Evolutionary conservation across 1,284 basidiomycete species (phyloP), one percentile per base, ranked within the genome.

Genomic region (Trametes polyzona): DNA sequence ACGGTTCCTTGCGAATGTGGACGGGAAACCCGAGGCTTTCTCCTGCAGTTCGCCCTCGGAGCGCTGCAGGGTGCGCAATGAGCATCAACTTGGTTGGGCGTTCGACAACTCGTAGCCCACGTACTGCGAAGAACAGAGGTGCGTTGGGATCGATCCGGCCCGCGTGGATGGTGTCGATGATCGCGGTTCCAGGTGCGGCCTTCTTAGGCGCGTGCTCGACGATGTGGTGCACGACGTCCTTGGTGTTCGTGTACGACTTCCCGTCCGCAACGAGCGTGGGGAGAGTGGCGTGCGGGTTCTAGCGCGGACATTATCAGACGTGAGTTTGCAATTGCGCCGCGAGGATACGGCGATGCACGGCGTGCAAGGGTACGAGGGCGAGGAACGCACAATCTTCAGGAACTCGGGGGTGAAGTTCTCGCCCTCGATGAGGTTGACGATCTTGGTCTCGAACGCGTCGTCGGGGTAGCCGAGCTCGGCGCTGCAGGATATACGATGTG

Each of bases 391-490:
- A 60, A 85, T 70, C 62, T 79, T 77, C 55, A 87, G 64, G 70
- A 82, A 87, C 8, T 76, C 72, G 10, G 86, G 85, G 33, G 74
- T 72, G 63, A 89, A 88, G 73, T 90, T 90, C 61, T 79, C 81
- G 33, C 84, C 86, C 56, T 84, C 72, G 48, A 70, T 58, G 33
- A 84, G 77, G 65, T 82, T 74, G 59, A 81, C 59, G 35, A 67
- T 61, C 60, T 73, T 73, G 48, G 55, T 64, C 52, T 79, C 73
- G 43, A 82, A 64, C 21, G 68, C 71, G 23, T 68, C 70, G 8
- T 69, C 65, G 1, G 68, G 57, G 49, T 78, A 78, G 16, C 73
- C 78, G 1, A 83, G 76, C 62, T 83, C 81, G 27, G 58, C 67
- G 35, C 78, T 80, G 57, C 10, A 21, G 10, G 27, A 23, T 17